Evolutionary conservation across 1,139 yeast genomes (phyloP).

Genomic region (Nakaseomyces delphensis): DNA sequence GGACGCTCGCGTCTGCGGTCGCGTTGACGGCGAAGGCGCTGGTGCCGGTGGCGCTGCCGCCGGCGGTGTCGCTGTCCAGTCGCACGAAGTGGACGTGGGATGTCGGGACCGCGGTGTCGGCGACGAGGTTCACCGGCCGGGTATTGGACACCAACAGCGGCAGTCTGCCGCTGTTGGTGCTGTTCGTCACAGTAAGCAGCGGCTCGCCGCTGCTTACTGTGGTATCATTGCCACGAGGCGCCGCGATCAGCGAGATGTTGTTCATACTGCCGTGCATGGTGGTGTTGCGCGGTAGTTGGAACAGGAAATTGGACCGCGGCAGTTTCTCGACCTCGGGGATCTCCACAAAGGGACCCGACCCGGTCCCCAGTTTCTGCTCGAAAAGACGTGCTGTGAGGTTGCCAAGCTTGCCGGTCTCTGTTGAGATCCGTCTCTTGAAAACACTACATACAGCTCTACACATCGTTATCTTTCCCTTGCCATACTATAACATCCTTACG

Average conservation of each 20-base stretch:
- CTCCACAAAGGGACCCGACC: slow-evolving; percentile 1
- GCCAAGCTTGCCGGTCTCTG: not conserved
- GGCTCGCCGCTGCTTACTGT: not conserved
- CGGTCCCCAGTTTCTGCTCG: not conserved
- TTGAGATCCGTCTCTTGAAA: not conserved
- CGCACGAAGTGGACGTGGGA: not conserved
- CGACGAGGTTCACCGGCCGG: not conserved
- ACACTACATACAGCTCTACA: not conserved
- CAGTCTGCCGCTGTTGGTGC: not conserved
- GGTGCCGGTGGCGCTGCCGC: not conserved
- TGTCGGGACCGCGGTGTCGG: not conserved
- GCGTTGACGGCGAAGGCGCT: not conserved
- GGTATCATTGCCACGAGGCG: not conserved
- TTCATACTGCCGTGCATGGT: slow-evolving; percentile 1
- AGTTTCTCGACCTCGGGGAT: slow-evolving; percentile 2
- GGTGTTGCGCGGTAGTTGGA: slow-evolving; percentile 1
- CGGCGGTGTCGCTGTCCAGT: not conserved
- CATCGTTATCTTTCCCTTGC: too few relatives aligned
- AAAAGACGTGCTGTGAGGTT: not conserved
- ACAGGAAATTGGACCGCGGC: not conserved
- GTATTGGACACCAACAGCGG: not conserved
- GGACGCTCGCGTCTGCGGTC: not conserved
- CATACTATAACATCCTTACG: too few relatives aligned
- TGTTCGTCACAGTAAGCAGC: not conserved
- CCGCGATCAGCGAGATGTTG: not conserved